Evolutionary conservation across 2,329 filamentous ascomycete genomes (phyloP).

Genomic region (Celoporthe dispersa): DNA sequence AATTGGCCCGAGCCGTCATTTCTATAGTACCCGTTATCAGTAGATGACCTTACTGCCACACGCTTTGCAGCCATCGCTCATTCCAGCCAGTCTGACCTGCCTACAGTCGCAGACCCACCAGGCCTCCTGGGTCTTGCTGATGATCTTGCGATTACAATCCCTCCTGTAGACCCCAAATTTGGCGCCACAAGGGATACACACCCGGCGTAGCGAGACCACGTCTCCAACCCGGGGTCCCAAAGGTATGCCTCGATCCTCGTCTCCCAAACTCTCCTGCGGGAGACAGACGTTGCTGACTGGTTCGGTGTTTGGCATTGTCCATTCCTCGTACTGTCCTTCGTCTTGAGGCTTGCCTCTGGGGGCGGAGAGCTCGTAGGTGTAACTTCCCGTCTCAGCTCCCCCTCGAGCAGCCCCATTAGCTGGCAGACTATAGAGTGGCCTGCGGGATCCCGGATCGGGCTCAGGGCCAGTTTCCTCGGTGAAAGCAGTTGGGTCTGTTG

Average conservation of each 20-base stretch:
- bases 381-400: slow-evolving; percentile 5
- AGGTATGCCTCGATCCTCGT: no score
- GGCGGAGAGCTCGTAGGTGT: slow-evolving; percentile 24
- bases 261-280: background rate
- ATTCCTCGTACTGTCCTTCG: background rate
- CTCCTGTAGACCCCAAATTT: slow-evolving; percentile 24
- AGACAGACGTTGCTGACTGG: slow-evolving; percentile 15
- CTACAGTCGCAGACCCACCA: slow-evolving; percentile 27
- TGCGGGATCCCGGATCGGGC: background rate
- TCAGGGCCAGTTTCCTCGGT: background rate
- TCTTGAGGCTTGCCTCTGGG: background rate
- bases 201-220: slow-evolving; percentile 21
- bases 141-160: slow-evolving; percentile 28
- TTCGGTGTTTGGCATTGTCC: background rate
- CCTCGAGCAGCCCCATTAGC: background rate
- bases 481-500: background rate
- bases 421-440: slow-evolving; percentile 20
- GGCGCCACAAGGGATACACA: slow-evolving; percentile 26
- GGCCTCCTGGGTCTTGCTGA: slow-evolving; percentile 22
- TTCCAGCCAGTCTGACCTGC: slow-evolving; percentile 19
- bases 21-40: background rate
- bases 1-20: background rate
- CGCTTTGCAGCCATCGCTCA: slow-evolving; percentile 17
- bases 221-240: slow-evolving; percentile 17
- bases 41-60: slow-evolving; percentile 28